A percentile compares a stretch with the other conserved stretches of the same genome.
These are phyloP conservation scores for Solanum piurae DNA, from an alignment of 257 asterid genomes.

Conservation along the genomic window DNA sequence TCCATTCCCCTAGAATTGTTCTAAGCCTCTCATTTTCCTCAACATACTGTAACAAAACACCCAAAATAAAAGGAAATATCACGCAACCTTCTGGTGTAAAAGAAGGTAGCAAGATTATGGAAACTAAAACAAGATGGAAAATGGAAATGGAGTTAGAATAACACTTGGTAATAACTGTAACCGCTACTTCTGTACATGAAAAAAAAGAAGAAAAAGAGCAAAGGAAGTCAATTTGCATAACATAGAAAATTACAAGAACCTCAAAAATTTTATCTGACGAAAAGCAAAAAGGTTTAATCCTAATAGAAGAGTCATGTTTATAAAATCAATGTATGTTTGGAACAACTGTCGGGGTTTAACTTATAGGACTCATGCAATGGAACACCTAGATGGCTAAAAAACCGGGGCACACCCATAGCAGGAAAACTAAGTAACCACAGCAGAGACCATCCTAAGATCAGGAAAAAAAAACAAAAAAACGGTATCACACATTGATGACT, in stretches of 20 bases:
- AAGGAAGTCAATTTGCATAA: not conserved
- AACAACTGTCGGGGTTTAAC: not conserved
- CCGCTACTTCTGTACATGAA: not conserved
- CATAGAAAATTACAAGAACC: not conserved
- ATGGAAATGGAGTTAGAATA: not conserved
- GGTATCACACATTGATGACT: not conserved
- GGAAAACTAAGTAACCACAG: not conserved
- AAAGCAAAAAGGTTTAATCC: not conserved
- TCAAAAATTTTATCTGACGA: not conserved
- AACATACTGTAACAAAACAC: conserved; percentile 38
- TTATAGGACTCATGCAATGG: not conserved
- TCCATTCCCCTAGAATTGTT: conserved; percentile 96
- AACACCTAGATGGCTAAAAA: not conserved
- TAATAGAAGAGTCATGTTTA: not conserved
- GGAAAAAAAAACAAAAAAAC: not conserved
- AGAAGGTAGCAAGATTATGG: not conserved
- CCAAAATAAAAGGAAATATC: not conserved
- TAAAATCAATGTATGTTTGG: not conserved
- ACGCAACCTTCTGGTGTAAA: not conserved
- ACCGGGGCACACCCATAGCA: not conserved
- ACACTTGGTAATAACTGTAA: not conserved
- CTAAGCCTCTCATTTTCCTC: conserved; percentile 96
- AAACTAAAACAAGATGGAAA: not conserved
- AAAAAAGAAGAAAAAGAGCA: not conserved
- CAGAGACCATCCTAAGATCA: not conserved